These are phyloP conservation scores for Erigeron canadensis DNA, from an alignment of 129 eudicot species.

Conservation along the genomic window DNA sequence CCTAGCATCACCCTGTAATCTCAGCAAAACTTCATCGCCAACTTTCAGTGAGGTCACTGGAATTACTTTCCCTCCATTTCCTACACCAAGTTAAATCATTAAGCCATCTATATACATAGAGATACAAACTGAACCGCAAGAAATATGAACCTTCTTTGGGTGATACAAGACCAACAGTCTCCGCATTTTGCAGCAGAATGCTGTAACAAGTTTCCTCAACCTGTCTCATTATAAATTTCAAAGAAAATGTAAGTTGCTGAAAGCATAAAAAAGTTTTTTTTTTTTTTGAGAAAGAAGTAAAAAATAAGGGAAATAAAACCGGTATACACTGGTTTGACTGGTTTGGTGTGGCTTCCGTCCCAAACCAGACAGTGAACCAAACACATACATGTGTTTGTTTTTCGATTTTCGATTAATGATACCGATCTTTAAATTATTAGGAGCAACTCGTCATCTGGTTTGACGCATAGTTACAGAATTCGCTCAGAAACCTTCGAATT, in stretches of 20 bases:
- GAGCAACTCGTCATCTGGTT: neutral
- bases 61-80: constrained; percentile 48
- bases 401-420: neutral
- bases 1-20: constrained; percentile 86
- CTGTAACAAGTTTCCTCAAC: constrained; percentile 50
- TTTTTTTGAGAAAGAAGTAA: neutral
- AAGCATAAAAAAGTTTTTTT: neutral
- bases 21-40: constrained; percentile 81
- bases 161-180: constrained; percentile 78
- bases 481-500: no score
- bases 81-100: constrained; percentile 18
- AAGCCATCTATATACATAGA: neutral
- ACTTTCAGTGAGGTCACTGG: constrained; percentile 84
- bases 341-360: neutral
- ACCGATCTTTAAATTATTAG: neutral
- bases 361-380: neutral
- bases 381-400: neutral
- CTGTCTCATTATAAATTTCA: constrained; percentile 34
- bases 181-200: constrained; percentile 87
- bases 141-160: constrained; percentile 49
- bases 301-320: neutral
- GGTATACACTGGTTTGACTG: no score
- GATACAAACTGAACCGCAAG: neutral
- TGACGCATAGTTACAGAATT: no score
- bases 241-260: neutral